Evolutionary conservation across 768 basidiomycete genomes (phyloP).

Genomic region (Termitomyces sp.): DNA sequence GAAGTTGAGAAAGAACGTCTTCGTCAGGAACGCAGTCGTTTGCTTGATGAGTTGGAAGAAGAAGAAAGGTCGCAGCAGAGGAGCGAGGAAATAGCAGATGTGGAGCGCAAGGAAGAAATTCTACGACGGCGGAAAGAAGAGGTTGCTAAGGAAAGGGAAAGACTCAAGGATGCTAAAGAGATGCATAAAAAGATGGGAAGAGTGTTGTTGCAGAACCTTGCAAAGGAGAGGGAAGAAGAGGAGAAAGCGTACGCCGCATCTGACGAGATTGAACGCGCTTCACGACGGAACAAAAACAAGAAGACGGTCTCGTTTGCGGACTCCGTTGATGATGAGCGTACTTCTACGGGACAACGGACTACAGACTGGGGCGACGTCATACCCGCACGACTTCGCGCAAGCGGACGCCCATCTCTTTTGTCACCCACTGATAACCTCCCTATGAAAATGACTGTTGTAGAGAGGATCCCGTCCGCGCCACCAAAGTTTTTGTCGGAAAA

Average conservation of each 20-base stretch:
- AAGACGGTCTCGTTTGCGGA: constrained; percentile 70
- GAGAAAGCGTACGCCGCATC: constrained; percentile 31
- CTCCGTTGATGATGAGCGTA: constrained; percentile 15
- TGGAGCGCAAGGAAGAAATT: constrained; percentile 41
- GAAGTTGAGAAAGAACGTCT: constrained; percentile 44
- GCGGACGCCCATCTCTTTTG: constrained; percentile 32
- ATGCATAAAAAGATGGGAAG: constrained; percentile 80
- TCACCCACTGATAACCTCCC: constrained; percentile 38
- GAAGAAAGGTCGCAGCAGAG: constrained; percentile 54
- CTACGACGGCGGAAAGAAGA: constrained; percentile 49
- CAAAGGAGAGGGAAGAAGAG: constrained; percentile 35
- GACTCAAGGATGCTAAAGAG: constrained; percentile 39
- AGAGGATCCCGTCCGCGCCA: constrained; percentile 44
- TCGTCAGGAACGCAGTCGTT: constrained; percentile 55
- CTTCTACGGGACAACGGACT: constrained; percentile 12
- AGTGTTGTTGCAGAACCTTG: constrained; percentile 50
- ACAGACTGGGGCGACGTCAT: constrained; percentile 54
- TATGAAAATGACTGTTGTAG: constrained; percentile 70
- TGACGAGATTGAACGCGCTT: constrained; percentile 20
- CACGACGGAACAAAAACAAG: constrained; percentile 33
- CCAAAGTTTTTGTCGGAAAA: constrained; percentile 15
- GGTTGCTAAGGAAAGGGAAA: constrained; percentile 35
- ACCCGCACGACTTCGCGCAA: constrained; percentile 42
- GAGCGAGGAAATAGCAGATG: constrained; percentile 35
- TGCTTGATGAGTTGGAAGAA: constrained; percentile 68